phyloP scores from a whole-genome alignment of 2,329 filamentous ascomycete genomes.

The Didymella exigua region DNA sequence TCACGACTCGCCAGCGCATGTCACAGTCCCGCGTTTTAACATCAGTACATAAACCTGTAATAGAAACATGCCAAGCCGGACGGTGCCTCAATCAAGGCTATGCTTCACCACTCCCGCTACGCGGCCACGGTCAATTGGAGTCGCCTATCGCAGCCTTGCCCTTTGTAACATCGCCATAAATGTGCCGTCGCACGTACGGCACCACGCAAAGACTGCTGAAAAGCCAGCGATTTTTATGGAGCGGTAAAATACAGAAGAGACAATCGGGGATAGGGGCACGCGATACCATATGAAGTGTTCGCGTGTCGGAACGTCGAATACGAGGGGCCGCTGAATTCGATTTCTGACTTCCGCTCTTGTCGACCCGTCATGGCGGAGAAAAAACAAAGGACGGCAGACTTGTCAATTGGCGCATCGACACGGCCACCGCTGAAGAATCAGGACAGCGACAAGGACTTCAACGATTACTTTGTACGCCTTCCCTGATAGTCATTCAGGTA shows the following conservation, averaged over 20 bases:
- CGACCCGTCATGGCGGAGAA: conserved; percentile 22
- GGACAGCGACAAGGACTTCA: conserved; percentile 48
- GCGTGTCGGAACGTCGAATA: not conserved
- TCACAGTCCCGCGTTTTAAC: conserved; percentile 2
- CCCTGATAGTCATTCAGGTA: not conserved
- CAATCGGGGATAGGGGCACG: conserved; percentile 12
- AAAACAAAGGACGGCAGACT: conserved; percentile 18
- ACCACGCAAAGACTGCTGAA: conserved; percentile 19
- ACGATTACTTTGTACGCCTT: conserved; percentile 63
- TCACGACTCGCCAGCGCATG: conserved; percentile 16
- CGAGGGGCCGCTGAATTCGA: not conserved
- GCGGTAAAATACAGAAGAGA: not conserved
- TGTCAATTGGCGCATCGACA: conserved; percentile 13
- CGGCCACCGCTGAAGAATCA: conserved; percentile 26
- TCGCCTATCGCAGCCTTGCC: conserved; percentile 17
- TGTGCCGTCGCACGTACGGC: conserved; percentile 14
- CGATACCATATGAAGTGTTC: conserved; percentile 14
- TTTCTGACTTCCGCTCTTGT: not conserved
- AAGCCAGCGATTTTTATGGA: conserved; percentile 15
- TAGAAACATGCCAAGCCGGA: conserved; percentile 21
- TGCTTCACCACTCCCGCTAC: conserved; percentile 15
- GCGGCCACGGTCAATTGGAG: conserved; percentile 18
- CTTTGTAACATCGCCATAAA: conserved; percentile 16
- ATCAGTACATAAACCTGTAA: conserved; percentile 4
- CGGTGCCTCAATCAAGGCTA: conserved; percentile 13